These are phyloP conservation scores for Bruguiera parviflora DNA, from an alignment of 345 rosid species.

Conservation along the genomic window DNA sequence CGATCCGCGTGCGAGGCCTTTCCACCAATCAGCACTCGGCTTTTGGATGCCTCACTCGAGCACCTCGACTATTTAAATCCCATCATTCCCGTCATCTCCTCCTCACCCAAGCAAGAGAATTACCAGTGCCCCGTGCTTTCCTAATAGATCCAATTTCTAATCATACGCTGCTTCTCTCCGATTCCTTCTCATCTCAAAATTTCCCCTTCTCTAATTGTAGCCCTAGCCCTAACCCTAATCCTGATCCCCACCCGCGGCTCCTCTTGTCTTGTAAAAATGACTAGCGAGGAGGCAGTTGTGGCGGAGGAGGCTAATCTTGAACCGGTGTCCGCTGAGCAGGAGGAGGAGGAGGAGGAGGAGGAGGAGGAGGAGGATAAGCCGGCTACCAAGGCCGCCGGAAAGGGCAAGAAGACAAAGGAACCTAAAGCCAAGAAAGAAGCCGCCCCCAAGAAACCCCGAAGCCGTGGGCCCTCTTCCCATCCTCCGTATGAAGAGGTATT, in stretches of 20 bases:
- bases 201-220: not conserved
- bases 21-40: conserved; percentile 51
- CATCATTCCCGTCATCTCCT: conserved; percentile 15
- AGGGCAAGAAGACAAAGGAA: conserved; percentile 44
- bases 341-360: not conserved
- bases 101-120: conserved; percentile 8
- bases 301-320: conserved; percentile 14
- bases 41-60: conserved; percentile 33
- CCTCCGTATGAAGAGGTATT: conserved; percentile 73
- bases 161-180: not conserved
- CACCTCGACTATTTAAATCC: conserved; percentile 53
- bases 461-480: conserved; percentile 36
- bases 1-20: conserved; percentile 44
- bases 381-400: conserved; percentile 33
- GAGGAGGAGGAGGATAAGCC: conserved; percentile 1
- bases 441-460: conserved; percentile 39
- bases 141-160: conserved; percentile 16
- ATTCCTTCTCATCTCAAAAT: no score
- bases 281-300: conserved; percentile 29
- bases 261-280: conserved; percentile 22
- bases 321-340: conserved; percentile 12
- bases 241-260: no score
- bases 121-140: not conserved
- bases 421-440: conserved; percentile 46
- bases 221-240: not conserved